phyloP scores from a whole-genome alignment of 1,139 yeast genomes.

The Magnusiomyces starmeri region DNA sequence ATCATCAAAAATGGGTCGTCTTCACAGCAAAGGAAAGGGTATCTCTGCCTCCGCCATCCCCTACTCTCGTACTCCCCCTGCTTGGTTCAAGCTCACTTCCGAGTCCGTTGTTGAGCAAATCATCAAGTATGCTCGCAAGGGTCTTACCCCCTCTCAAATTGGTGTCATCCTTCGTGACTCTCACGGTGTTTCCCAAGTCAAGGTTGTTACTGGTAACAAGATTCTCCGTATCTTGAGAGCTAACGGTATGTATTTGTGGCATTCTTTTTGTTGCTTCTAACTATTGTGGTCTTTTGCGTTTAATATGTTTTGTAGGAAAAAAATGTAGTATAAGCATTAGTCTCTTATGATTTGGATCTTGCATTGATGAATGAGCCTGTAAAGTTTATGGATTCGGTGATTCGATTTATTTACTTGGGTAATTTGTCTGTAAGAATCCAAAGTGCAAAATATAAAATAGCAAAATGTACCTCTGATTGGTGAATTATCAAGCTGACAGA shows the following conservation, averaged over 20 bases:
- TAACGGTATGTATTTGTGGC: slow-evolving; percentile 61
- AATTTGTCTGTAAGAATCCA: too few species aligned
- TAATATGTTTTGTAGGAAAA: slow-evolving; percentile 8
- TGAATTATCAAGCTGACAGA: slow-evolving; percentile 33
- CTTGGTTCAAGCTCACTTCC: slow-evolving; percentile 98
- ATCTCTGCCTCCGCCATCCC: slow-evolving; percentile 99
- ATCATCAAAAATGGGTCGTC: slow-evolving; percentile 47
- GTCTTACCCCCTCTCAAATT: slow-evolving; percentile 98
- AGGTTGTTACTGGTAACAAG: slow-evolving; percentile 98
- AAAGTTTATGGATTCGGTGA: too few species aligned
- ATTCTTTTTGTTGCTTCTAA: too few species aligned
- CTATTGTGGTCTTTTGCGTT: slow-evolving; percentile 1
- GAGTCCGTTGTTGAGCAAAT: slow-evolving; percentile 97
- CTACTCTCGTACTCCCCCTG: slow-evolving; percentile 97
- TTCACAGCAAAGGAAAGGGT: slow-evolving; percentile 88
- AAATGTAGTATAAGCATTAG: too few species aligned
- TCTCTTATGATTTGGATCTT: too few species aligned
- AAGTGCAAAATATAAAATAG: too few species aligned
- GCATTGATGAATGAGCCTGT: too few species aligned
- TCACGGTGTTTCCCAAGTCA: slow-evolving; percentile 98
- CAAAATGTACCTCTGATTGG: slow-evolving; percentile 37
- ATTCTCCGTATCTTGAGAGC: slow-evolving; percentile 98
- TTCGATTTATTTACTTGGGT: too few species aligned
- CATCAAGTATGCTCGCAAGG: slow-evolving; percentile 99
- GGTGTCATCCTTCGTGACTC: slow-evolving; percentile 99